Conservation (phyloP, 2,329 filamentous ascomycete species). For the Scedosporium apiospermum region DNA sequence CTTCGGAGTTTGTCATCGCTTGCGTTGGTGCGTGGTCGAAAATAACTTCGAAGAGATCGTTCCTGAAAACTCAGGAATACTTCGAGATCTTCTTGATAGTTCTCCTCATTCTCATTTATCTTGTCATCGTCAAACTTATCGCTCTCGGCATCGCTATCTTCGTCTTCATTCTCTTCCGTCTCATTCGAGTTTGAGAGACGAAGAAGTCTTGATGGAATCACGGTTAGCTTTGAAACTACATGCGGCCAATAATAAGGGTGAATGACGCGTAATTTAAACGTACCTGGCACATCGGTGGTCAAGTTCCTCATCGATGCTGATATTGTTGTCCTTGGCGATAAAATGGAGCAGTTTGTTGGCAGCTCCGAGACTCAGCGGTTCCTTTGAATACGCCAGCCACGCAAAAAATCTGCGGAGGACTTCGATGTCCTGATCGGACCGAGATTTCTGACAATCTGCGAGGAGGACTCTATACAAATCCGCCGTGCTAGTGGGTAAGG, state of each 20-base stretch:
- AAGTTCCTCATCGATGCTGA: slow-evolving; percentile 5
- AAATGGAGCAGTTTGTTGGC: neutral
- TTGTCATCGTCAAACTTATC: slow-evolving; percentile 1
- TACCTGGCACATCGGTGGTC: slow-evolving; percentile 4
- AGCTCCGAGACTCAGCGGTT: neutral
- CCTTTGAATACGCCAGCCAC: slow-evolving; percentile 4
- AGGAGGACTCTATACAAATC: slow-evolving; percentile 17
- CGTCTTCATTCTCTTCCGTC: neutral
- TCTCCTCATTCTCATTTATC: neutral
- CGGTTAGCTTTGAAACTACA: neutral
- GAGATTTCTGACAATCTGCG: slow-evolving; percentile 16
- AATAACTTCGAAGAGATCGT: neutral
- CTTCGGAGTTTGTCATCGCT: slow-evolving; percentile 2
- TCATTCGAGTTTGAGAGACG: neutral
- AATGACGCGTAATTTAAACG: neutral
- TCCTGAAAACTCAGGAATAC: slow-evolving; percentile 4
- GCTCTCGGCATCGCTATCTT: neutral
- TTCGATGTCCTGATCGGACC: neutral
- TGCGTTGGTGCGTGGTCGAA: neutral
- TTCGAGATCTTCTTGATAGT: neutral
- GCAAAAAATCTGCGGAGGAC: slow-evolving; percentile 2
- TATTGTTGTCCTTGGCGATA: neutral
- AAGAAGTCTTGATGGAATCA: neutral
- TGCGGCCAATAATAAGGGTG: neutral
- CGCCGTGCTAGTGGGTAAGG: neutral